Evolutionary conservation across 805 yeast species (phyloP).

Genomic region (Komagataella mondaviorum): DNA sequence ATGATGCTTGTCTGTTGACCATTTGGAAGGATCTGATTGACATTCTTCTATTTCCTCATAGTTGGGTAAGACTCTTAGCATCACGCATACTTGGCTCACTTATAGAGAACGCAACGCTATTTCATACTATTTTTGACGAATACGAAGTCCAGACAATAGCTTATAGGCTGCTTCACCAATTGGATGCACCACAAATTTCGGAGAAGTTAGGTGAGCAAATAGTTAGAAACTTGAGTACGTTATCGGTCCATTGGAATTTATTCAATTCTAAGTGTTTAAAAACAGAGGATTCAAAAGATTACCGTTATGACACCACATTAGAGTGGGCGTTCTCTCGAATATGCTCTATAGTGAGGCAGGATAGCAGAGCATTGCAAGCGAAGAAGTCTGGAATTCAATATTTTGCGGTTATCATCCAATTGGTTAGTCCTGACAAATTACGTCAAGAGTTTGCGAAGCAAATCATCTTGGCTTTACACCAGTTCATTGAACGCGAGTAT

Average conservation of each 20-base stretch:
- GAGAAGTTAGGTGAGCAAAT: conserved; percentile 49
- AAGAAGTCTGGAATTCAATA: conserved; percentile 62
- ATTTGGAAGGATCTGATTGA: conserved; percentile 41
- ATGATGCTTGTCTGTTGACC: conserved; percentile 13
- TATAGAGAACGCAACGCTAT: conserved; percentile 22
- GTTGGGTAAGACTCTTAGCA: conserved; percentile 75
- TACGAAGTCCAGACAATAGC: conserved; percentile 55
- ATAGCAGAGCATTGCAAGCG: conserved; percentile 37
- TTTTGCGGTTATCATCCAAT: conserved; percentile 41
- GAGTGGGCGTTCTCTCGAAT: conserved; percentile 55
- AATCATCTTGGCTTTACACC: conserved; percentile 40
- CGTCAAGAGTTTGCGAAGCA: conserved; percentile 25
- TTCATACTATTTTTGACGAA: conserved; percentile 20
- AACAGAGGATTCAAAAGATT: conserved; percentile 8
- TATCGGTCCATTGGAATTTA: conserved; percentile 50
- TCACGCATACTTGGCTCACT: conserved; percentile 44
- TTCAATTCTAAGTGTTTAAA: conserved; percentile 22
- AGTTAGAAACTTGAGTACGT: conserved; percentile 50
- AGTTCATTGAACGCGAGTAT: conserved; percentile 25
- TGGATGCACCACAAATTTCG: conserved; percentile 65
- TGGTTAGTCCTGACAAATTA: conserved; percentile 25
- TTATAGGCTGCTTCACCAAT: conserved; percentile 57
- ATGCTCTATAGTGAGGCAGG: conserved; percentile 53
- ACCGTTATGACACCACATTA: conserved; percentile 21
- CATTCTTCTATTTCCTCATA: conserved; percentile 68